Evolutionary conservation across 768 basidiomycete species (phyloP), one percentile per base, ranked within the genome.

Genomic region (Macrolepiota dolichaula): DNA sequence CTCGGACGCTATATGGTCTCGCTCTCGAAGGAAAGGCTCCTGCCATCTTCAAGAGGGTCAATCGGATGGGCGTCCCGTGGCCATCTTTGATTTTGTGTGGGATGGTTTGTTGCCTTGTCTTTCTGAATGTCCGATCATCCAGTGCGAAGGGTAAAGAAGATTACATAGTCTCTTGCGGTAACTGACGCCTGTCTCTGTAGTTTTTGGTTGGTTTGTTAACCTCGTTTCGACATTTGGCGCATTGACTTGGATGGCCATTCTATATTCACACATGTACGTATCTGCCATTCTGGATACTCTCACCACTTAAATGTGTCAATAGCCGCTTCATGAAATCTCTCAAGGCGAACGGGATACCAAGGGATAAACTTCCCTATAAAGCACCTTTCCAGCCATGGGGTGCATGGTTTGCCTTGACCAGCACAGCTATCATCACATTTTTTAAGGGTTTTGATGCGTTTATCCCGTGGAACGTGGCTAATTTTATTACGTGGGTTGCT

Each of bases 351-450:
- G 78, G 76, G 15, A 71, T 75, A 59, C 76, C 75, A 22, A 71
- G 80, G 51, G 76, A 80, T 49, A 70, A 71, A 15, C 68, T 82
- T 5, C 79, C 81, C 2, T 80, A 79, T 66, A 79, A 82, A 69
- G 85, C 82, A 6, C 85, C 86, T n/a, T 84, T 85, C 68, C 83
- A 83, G 67, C 84, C 84, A 25, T 86, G 78, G 72, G 82, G 84
- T 24, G 81, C 81, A 46, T 85, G 80, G 81, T 81, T 85, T 67
- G 87, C 85, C 25, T 70, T 86, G 12, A 72, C 76, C 46, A 73
- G 79, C 32, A 85, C 83, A 1, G 75, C 64, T 10, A 75, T 85
- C 55, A 82, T 87, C 63, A 80, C 79, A 2, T 58, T 85, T 5
- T 86, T 87, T 75, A 86, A 88, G 70, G 83, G 81, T 25, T 82